Evolutionary conservation across 2,329 filamentous ascomycete species (phyloP).

Genomic region (Colletotrichum shisoi): DNA sequence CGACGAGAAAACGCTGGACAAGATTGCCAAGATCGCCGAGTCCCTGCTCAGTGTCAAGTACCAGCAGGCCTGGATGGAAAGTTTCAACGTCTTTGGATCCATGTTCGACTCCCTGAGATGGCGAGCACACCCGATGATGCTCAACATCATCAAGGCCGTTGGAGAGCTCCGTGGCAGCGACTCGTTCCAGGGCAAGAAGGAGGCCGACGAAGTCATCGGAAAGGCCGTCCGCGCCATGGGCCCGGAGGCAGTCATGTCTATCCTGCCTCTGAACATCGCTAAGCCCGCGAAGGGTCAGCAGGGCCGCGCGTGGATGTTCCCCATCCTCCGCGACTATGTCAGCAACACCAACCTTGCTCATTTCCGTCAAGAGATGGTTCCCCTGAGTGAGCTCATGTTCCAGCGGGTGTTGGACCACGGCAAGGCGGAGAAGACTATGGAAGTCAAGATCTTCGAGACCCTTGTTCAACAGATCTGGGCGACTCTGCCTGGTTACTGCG

Average conservation of each 20-base stretch:
- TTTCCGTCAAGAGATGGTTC: constrained; percentile 86
- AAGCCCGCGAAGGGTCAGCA: constrained; percentile 79
- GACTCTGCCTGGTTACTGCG: constrained; percentile 91
- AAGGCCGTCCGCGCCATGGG: constrained; percentile 91
- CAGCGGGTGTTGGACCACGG: constrained; percentile 87
- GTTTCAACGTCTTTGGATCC: constrained; percentile 85
- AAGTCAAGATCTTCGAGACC: constrained; percentile 97
- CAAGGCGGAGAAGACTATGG: constrained; percentile 85
- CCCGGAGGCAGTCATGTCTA: constrained; percentile 79
- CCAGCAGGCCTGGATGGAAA: constrained; percentile 92
- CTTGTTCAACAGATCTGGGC: constrained; percentile 96
- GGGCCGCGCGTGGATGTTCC: constrained; percentile 93
- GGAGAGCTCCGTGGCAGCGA: constrained; percentile 89
- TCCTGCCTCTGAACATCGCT: constrained; percentile 85
- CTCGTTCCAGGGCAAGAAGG: constrained; percentile 90
- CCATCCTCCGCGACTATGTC: constrained; percentile 86
- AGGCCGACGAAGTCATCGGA: constrained; percentile 89
- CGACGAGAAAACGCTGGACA: constrained; percentile 88
- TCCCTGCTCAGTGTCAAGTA: constrained; percentile 87
- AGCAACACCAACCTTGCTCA: constrained; percentile 87
- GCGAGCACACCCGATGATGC: constrained; percentile 80
- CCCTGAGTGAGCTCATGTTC: constrained; percentile 88
- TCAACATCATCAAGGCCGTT: constrained; percentile 77
- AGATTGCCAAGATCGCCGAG: constrained; percentile 75
- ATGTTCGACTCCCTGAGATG: constrained; percentile 89